Conservation (phyloP, 768 basidiomycete genomes). For the Leccinellum albellum region DNA sequence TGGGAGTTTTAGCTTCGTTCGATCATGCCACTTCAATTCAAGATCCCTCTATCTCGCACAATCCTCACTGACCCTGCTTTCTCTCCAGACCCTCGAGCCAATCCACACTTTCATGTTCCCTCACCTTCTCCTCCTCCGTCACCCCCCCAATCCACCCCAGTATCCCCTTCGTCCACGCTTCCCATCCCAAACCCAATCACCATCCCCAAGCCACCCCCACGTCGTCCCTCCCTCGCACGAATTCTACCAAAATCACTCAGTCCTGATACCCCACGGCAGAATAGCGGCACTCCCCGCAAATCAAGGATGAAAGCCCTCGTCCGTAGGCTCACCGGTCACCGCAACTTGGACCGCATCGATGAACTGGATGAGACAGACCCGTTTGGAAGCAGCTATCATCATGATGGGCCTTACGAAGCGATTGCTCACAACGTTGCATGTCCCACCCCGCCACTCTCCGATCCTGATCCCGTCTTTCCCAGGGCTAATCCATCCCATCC, state of each 20-base stretch:
- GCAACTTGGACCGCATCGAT: constrained; percentile 64
- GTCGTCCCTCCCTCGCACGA: neutral
- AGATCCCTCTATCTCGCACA: neutral
- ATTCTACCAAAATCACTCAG: neutral
- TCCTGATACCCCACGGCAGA: neutral
- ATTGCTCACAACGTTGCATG: constrained; percentile 29
- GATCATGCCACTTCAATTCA: neutral
- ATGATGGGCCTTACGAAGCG: constrained; percentile 74
- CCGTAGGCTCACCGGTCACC: constrained; percentile 24
- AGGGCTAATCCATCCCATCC: neutral
- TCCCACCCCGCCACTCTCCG: constrained; percentile 7
- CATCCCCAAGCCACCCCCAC: neutral
- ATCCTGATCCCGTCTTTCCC: constrained; percentile 1
- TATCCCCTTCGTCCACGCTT: neutral
- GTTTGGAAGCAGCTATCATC: constrained; percentile 59
- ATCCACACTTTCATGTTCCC: constrained; percentile 40
- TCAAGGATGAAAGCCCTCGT: constrained; percentile 26
- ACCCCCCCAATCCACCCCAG: neutral
- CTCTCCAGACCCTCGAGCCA: constrained; percentile 49
- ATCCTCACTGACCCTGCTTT: constrained; percentile 26
- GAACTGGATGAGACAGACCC: constrained; percentile 77
- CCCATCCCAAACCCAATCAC: neutral
- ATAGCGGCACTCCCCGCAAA: constrained; percentile 10
- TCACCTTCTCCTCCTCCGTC: constrained; percentile 1
- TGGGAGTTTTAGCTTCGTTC: neutral